Base-by-base conservation (phyloP, 495 filamentous ascomycete genomes). In the Aspergillus haitiensis region DNA sequence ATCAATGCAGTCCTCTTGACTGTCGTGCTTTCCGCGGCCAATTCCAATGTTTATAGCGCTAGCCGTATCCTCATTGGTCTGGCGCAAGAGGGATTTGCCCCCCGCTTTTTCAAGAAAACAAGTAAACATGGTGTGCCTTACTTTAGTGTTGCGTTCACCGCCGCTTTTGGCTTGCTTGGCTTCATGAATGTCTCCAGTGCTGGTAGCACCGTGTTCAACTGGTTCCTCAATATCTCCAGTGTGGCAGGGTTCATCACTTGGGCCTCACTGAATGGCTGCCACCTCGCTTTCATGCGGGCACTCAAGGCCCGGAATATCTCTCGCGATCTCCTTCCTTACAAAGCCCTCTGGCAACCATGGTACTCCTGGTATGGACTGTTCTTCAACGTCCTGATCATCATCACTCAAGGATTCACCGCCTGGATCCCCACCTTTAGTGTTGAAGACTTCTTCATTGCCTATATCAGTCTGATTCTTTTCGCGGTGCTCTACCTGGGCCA, bases 1-100 rank as follows among this genome's bases (percentile, higher is more conserved):
- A 88, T 96, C 77, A 96, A 94, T 72, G 90, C 83, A 2, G 85
- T 90, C 39, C 80, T 92, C 46, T 70, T 92, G 60, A 91, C 82
- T 16, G 86, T 87, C 31, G 88, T 88, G 6, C 80, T 86, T 47
- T 90, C 87, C 5, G 84, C 86, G 3, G 90, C 86, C 62, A 95
- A 95, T 68, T 87, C 88, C 8, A 91, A 90, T 75, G 82, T 93
- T 55, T 95, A 92, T 73, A 91, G 87, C 9, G 85, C 84, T 40
- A 84, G 82, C 62, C 86, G 87, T 66, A 84, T 88, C 40, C 66
- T 90, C 7, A 73, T 86, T 52, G 84, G 84, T 31, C 74, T 90
- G 53, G 84, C 84, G 8, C 76, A 83, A 52, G 82, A 87, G 59
- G 76, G 81, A 13, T 82, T 84, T 46, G 87, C 85, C 0, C 87